Percentiles rank a stretch among this genome's conserved stretches.
Conservation (phyloP, 2,329 filamentous ascomycete species). For the Fusarium hainanense region DNA sequence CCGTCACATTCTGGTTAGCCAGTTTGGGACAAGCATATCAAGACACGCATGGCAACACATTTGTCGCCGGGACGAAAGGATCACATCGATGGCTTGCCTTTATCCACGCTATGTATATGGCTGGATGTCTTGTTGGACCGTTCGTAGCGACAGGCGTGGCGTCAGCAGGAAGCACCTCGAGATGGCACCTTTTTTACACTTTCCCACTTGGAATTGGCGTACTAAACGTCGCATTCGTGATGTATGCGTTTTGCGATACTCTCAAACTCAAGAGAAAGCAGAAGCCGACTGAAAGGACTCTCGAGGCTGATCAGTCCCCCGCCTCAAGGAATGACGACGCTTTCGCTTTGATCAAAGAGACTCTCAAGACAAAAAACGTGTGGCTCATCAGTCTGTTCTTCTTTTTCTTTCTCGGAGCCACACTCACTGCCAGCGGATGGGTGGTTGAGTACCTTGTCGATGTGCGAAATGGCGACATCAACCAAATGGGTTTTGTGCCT, state of each 20-base stretch:
- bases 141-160: conserved; percentile 66
- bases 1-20: conserved; percentile 67
- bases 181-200: conserved; percentile 68
- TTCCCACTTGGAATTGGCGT: conserved; percentile 65
- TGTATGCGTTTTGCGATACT: conserved; percentile 62
- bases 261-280: conserved; percentile 48
- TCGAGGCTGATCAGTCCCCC: conserved; percentile 9
- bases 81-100: conserved; percentile 71
- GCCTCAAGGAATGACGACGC: conserved; percentile 49
- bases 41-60: conserved; percentile 72
- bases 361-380: conserved; percentile 59
- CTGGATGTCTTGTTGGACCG: conserved; percentile 66
- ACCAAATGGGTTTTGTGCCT: conserved; percentile 70
- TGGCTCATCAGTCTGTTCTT: conserved; percentile 72
- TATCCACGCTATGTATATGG: conserved; percentile 72
- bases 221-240: conserved; percentile 60
- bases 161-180: conserved; percentile 46
- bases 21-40: conserved; percentile 71
- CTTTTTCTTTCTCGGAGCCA: conserved; percentile 70
- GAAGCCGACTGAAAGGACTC: neutral
- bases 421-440: conserved; percentile 69
- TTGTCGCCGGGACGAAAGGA: conserved; percentile 61
- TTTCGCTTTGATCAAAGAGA: conserved; percentile 56
- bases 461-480: conserved; percentile 66
- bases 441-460: conserved; percentile 72